phyloP scores from a whole-genome alignment of 768 basidiomycete species.

The Hortiboletus flavorubellus region DNA sequence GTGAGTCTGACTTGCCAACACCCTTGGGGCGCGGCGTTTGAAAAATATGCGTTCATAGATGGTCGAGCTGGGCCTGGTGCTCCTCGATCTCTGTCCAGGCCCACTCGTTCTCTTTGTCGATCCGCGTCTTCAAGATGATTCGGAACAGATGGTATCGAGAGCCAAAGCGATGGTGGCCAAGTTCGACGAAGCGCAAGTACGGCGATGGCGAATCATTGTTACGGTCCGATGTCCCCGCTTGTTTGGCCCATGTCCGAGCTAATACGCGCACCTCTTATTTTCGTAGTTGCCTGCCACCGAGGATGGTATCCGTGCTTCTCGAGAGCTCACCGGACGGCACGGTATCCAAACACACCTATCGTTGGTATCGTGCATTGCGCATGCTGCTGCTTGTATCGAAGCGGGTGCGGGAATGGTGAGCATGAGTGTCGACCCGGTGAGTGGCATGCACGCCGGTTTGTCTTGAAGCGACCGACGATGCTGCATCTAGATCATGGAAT shows the following conservation, averaged over 20 bases:
- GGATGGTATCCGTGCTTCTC: constrained; percentile 48
- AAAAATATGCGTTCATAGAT: constrained; percentile 35
- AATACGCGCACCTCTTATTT: neutral
- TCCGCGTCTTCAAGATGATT: constrained; percentile 40
- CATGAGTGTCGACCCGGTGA: constrained; percentile 48
- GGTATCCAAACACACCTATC: constrained; percentile 50
- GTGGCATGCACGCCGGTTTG: constrained; percentile 14
- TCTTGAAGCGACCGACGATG: constrained; percentile 1
- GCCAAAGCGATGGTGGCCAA: constrained; percentile 40
- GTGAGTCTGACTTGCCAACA: constrained; percentile 22
- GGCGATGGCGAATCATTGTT: constrained; percentile 42
- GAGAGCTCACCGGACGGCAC: constrained; percentile 34
- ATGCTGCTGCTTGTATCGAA: constrained; percentile 54
- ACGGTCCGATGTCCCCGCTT: constrained; percentile 35
- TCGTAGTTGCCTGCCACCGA: constrained; percentile 56
- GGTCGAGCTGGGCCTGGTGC: constrained; percentile 45
- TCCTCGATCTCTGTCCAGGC: constrained; percentile 44
- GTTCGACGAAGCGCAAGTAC: constrained; percentile 41
- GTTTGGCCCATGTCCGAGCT: neutral
- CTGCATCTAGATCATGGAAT: constrained; percentile 37
- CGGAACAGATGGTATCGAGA: constrained; percentile 38
- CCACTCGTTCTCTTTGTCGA: constrained; percentile 52
- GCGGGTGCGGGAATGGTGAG: constrained; percentile 47
- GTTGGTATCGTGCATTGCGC: constrained; percentile 50
- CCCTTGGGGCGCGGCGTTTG: neutral